These are phyloP conservation scores for Lentinus brumalis DNA, from an alignment of 768 basidiomycete species.

Conservation along the genomic window DNA sequence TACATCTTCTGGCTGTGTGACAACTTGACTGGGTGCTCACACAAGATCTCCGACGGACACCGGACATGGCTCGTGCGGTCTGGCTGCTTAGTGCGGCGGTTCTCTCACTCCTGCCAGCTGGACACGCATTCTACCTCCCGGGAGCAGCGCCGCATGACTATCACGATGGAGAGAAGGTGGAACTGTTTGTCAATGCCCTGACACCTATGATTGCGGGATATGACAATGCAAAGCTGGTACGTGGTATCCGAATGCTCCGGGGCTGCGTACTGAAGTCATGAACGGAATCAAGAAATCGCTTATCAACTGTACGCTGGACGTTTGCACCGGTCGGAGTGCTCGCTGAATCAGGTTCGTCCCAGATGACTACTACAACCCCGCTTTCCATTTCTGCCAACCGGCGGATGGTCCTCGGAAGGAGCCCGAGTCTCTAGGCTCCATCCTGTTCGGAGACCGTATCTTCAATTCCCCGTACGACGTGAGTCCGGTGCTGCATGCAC, in stretches of 20 bases:
- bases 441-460: constrained; percentile 96
- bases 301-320: constrained; percentile 69
- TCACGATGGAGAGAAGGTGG: constrained; percentile 67
- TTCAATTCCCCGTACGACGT: constrained; percentile 90
- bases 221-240: constrained; percentile 74
- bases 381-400: constrained; percentile 86
- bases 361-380: constrained; percentile 94
- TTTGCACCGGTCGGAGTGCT: not conserved
- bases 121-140: constrained; percentile 85
- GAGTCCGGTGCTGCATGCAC: constrained; percentile 31
- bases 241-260: constrained; percentile 27
- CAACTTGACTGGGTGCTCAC: too few species aligned
- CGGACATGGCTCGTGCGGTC: constrained; percentile 17
- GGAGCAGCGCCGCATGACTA: constrained; percentile 90
- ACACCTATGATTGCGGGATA: constrained; percentile 78
- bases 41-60: not conserved
- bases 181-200: constrained; percentile 83
- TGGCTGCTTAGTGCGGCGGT: constrained; percentile 24
- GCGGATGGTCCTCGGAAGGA: constrained; percentile 68
- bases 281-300: constrained; percentile 72
- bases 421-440: constrained; percentile 88
- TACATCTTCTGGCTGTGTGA: not conserved
- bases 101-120: constrained; percentile 23
- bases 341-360: constrained; percentile 1
- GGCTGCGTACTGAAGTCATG: constrained; percentile 2